Evolutionary conservation across 2,329 filamentous ascomycete genomes (phyloP), one percentile per base, ranked within the genome.

Genomic region (Dendryphion nanum): DNA sequence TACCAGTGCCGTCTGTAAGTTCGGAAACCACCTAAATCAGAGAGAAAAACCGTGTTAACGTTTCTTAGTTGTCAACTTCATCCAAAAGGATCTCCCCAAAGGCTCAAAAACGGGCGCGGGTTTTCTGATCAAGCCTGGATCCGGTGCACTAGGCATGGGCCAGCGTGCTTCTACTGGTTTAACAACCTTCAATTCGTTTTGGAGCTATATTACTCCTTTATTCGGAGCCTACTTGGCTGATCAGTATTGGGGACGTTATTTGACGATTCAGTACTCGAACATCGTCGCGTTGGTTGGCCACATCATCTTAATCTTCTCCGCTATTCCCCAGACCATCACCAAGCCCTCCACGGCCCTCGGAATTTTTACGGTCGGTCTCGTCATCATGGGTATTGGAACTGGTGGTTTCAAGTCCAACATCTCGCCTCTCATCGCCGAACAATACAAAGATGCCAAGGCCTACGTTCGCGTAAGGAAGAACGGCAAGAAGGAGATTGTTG

Each of bases 351-450:
- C 69, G 23, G 75, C 75, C 30, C 57, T 82, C 21, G 71, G 68
- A 28, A 73, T 77, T 10, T 75, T 82, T 51, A 61, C 77, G 30
- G 64, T 71, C n/a, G 68, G 78, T 4, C 74, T 82, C 41, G 70
- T 85, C 47, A 59, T 84, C 41, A 82, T 85, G 44, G 82, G 82
- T 36, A 59, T 85, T 5, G 82, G 82, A 19, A 83, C 81, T 3
- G 82, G 82, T 51, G 80, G 82, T 45, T 84, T 86, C 70, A 86
- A 86, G 66, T 77, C 78, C 49, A 85, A 84, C 63, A 74, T 78
- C 34, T 71, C 71, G 30, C 75, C 75, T 18, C 55, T 78, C 46
- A 61, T 71, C 28, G 82, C 81, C 33, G 82, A 86, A 47, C 83
- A 86, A 63, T 60, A 61, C 50, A 60, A 60, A 20, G 48, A 55